These are phyloP conservation scores for Aspergillus ellipticus DNA, from an alignment of 495 filamentous ascomycete species.

Conservation along the genomic window DNA sequence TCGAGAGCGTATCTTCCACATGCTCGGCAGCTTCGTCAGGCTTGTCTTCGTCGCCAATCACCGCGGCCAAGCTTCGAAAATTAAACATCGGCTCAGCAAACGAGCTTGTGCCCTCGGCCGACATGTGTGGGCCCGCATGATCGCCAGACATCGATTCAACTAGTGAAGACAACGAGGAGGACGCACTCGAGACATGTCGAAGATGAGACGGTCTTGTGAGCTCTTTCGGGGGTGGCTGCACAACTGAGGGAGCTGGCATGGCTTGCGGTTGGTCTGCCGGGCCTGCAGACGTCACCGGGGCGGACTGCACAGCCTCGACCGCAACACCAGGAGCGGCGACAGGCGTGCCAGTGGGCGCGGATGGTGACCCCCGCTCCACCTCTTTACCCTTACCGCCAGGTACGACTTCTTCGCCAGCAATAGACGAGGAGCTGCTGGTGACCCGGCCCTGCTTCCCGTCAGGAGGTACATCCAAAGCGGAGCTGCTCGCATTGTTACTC, in stretches of 20 bases:
- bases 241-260: constrained; percentile 7
- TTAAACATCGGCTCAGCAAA: constrained; percentile 81
- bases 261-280: constrained; percentile 11
- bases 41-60: constrained; percentile 71
- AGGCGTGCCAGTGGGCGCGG: neutral
- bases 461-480: constrained; percentile 31
- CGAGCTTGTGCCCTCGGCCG: constrained; percentile 48
- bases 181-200: constrained; percentile 76
- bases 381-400: constrained; percentile 72
- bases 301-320: constrained; percentile 1
- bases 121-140: constrained; percentile 13
- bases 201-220: constrained; percentile 61
- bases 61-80: constrained; percentile 80
- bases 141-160: constrained; percentile 59
- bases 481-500: constrained; percentile 42
- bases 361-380: constrained; percentile 54
- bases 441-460: constrained; percentile 26
- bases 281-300: neutral
- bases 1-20: constrained; percentile 30
- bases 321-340: neutral
- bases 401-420: constrained; percentile 30
- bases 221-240: constrained; percentile 27
- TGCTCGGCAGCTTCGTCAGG: constrained; percentile 41
- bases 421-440: constrained; percentile 38
- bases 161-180: constrained; percentile 72